A percentile compares a stretch with the other conserved stretches of the same genome.
These are phyloP conservation scores for Fusarium sublunatum DNA, from an alignment of 2,329 filamentous ascomycete genomes.

Conservation along the genomic window DNA sequence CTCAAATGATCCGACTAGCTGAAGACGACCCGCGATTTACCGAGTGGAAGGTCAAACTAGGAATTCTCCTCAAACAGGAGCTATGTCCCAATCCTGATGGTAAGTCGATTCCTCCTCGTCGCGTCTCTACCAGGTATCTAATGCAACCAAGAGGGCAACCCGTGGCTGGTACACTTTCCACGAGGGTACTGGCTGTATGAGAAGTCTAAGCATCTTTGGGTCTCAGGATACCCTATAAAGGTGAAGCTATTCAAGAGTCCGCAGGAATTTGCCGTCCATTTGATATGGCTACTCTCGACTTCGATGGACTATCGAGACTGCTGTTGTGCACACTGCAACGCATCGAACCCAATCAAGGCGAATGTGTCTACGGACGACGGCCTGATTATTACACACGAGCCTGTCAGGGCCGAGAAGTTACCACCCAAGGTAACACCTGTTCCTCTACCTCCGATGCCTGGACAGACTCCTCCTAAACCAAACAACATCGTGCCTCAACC, in stretches of 20 bases:
- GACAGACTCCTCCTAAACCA: constrained; percentile 51
- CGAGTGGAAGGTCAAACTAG: constrained; percentile 60
- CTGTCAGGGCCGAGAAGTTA: constrained; percentile 43
- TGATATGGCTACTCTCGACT: constrained; percentile 63
- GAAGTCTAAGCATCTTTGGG: constrained; percentile 61
- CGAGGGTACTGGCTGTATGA: constrained; percentile 61
- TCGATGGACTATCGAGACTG: constrained; percentile 62
- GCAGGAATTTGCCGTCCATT: constrained; percentile 64
- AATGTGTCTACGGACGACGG: constrained; percentile 44
- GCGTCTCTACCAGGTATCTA: constrained; percentile 19
- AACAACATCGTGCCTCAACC: constrained; percentile 38
- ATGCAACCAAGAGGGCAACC: constrained; percentile 53
- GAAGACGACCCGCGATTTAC: constrained; percentile 58
- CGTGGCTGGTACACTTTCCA: constrained; percentile 60
- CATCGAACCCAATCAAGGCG: constrained; percentile 44
- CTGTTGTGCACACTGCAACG: constrained; percentile 63
- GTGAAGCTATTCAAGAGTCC: constrained; percentile 63
- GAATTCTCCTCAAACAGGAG: constrained; percentile 59
- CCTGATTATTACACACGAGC: constrained; percentile 38
- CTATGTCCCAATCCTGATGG: constrained; percentile 56
- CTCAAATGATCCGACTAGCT: constrained; percentile 57
- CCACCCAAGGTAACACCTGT: constrained; percentile 52
- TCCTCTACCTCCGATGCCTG: constrained; percentile 52
- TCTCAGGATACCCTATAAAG: constrained; percentile 62
- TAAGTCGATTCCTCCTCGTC: constrained; percentile 35